Evolutionary conservation across 2,329 filamentous ascomycete species (phyloP).

Genomic region (Pezicula radicicola): DNA sequence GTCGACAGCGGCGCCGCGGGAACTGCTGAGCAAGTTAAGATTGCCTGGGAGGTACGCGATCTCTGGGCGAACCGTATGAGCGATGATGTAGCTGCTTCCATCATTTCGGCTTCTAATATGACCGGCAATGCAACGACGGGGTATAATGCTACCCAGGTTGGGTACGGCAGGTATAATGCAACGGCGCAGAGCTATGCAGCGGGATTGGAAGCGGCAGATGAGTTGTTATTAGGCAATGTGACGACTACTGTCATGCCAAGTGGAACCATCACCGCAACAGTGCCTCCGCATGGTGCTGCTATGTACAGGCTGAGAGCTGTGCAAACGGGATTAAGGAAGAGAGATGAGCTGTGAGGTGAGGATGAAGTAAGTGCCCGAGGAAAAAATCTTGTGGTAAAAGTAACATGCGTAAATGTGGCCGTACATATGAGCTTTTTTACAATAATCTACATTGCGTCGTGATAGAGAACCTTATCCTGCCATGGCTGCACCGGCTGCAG

Average conservation of each 20-base stretch:
- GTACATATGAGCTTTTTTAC: too few species aligned
- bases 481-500: constrained; percentile 8
- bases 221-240: constrained; percentile 44
- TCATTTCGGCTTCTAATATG: constrained; percentile 38
- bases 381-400: neutral
- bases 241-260: constrained; percentile 37
- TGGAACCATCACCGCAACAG: constrained; percentile 39
- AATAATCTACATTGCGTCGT: too few species aligned
- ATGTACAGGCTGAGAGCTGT: constrained; percentile 42
- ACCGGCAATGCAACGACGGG: constrained; percentile 27
- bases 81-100: constrained; percentile 36
- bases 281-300: constrained; percentile 47
- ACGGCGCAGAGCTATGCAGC: constrained; percentile 45
- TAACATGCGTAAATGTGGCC: too few species aligned
- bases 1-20: constrained; percentile 40
- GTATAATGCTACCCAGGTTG: constrained; percentile 27
- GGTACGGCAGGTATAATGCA: constrained; percentile 40
- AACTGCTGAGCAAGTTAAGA: constrained; percentile 36
- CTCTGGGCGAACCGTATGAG: constrained; percentile 54
- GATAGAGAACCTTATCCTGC: neutral
- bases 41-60: constrained; percentile 50
- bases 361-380: neutral
- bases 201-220: constrained; percentile 38
- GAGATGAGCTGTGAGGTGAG: constrained; percentile 38
- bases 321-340: constrained; percentile 29